Base-by-base conservation (phyloP, 208 protist species). In the Angomonas ambiguus region DNA sequence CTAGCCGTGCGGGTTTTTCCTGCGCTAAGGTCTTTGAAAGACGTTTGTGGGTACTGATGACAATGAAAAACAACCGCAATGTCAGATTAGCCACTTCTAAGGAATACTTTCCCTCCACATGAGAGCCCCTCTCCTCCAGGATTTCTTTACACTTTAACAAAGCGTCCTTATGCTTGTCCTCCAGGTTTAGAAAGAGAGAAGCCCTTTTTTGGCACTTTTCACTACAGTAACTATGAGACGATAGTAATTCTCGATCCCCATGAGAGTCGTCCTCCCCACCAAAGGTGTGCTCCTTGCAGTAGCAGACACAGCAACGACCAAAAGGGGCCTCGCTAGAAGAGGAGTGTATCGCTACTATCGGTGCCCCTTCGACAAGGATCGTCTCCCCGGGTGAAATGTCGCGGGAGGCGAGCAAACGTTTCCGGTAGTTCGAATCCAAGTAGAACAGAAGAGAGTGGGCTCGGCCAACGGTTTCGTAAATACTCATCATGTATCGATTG, bases 31-130 rank as follows among this genome's bases (percentile, higher is more conserved):
- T n/a, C 57, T 80, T 76, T 5, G 72, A 57, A 24, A 27, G 67
- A 20, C 89, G 77, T 20, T 77, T 72, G 13, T 93, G 81, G 28
- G 78, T 91, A 5, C 67, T 80, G 53, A 76, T 67, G 10, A 91
- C 74, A 49, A 90, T 86, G 33, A 89, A 73, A 63, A 91, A 93
- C 13, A 93, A 74, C 0, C 87, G 83, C 51, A 87, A 75, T 25
- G 82, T 78, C 72, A 93, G 76, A 18, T 72, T 68, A 8, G 75
- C 76, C 57, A 91, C 75, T 41, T 93, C 83, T 8, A 93, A 55
- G 24, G 84, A n/a, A n/a, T n/a, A n/a, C 38, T 45, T 45, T 45
- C 16, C 16, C 38, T 8, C 38, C 16, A 45, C 38, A 45, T 8
- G 16, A 45, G 38, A 16, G 11, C 38, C 11, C 11, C 38, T 45